Base-by-base conservation (phyloP, 2,329 filamentous ascomycete genomes). In the Fusarium sp. region DNA sequence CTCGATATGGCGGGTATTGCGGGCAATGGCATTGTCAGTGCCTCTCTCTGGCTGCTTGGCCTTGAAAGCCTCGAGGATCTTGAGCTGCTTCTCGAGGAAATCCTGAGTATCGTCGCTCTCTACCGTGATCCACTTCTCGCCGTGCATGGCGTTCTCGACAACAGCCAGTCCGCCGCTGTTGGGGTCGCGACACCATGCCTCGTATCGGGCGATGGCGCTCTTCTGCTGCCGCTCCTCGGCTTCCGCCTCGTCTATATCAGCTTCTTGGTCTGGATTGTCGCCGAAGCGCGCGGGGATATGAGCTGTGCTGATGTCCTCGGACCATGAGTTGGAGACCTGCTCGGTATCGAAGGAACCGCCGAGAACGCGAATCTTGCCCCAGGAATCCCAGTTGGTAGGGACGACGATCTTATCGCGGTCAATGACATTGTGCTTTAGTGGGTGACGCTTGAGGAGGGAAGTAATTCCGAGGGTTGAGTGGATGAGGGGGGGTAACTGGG, bases 361-460 rank as follows among this genome's bases (percentile, higher is more conserved):
- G 26, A 98, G 81, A 40, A 98, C 92, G 38, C 94, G 86, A 58
- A 99, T 97, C 78, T 98, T 99, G 58, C 93, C 93, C 91, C 93
- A 97, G 0, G 93, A 97, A 76, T 99, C 95, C 95, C 95, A 99
- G 75, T 97, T 97, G 13, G 93, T 91, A 2, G 94, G 94, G 1
- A 99, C 91, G 6, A 97, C 83, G 51, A 99, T 93, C 81, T 96
- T 96, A 76, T 97, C 93, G 58, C 94, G 86, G 78, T 95, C 95
- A 66, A 96, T 95, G 59, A 96, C 91, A 70, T 97, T 96, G 74
- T 93, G 91, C 77, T 92, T 95, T 24, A 96, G 83, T 24, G 90
- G 87, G 71, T 92, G 86, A 62, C 88, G 86, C 76, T 92, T 92
- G 15, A 96, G 80, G 19, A 95, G 83, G 22, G 91, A 96, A 59